Evolutionary conservation across 1,139 yeast genomes (phyloP), one percentile per base, ranked within the genome.

Genomic region (Suhomyces bolitotheri): DNA sequence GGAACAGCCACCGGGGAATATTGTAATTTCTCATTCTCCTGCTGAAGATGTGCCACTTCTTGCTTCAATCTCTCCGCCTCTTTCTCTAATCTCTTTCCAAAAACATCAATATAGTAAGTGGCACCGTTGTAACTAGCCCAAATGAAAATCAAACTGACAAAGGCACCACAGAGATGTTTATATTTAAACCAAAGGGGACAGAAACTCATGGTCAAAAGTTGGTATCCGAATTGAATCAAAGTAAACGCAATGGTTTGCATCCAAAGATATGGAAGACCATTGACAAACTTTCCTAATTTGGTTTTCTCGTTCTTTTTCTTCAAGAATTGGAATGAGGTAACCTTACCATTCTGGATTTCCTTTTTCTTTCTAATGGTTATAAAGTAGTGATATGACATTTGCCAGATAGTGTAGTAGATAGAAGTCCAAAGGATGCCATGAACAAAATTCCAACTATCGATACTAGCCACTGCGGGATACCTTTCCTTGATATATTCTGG

Each of bases 91-190:
- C 88, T 73, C 54, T 82, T 85, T 40, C 95, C 97, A 62, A 90
- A 92, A 27, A 84, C 83, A 54, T 92, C 97, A 40, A 92, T 74
- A 56, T 92, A 92, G 56, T 87, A 92, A 1, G 96, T 87, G 2
- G 97, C 97, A 22, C 98, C 98, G 49, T 92, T 90, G 58, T 84
- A 87, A 32, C 89, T 73, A 2, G 97, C 95, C 63, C 80, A 76
- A 23, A 81, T 60, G 50, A 89, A 88, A 17, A 92, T 87, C 37
- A 75, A 70, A 3, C 79, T 60, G 43, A 92, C 74, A 56, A 89
- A 90, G 1, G 71, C 50, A 0, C 83, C 79, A 27, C 95, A 87
- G 1, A 85, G 75, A 38, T 68, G 65, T 50, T 82, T 82, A 56
- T 80, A 75, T 29, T 73, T 69, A 59, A 86, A 87, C 86, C 96